Base-by-base conservation (phyloP, 2,329 filamentous ascomycete species). In the Neurospora crassa region DNA sequence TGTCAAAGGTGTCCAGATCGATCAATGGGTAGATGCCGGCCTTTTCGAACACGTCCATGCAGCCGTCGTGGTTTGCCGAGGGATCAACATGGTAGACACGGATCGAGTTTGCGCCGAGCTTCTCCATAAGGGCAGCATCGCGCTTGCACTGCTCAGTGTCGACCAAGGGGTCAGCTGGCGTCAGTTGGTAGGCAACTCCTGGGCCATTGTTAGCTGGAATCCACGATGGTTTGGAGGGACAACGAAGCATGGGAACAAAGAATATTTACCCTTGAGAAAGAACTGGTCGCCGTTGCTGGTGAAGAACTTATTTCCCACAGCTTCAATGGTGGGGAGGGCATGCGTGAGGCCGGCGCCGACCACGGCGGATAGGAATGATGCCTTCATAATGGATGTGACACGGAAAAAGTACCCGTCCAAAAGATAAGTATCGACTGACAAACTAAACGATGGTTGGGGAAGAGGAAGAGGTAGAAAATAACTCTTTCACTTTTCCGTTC, bases 51-150 rank as follows among this genome's bases (percentile, higher is more conserved):
- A 89, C 90, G 70, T 85, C 85, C 92, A 97, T 96, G 83, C 93
- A 97, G 24, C 86, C 90, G 71, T 87, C 85, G 80, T 97, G 94
- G 79, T 95, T 84, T 41, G 83, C 88, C 2, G 81, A 79, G 1
- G 92, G 83, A 76, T 96, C 90, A 73, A 97, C 92, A 78, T 97
- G 93, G 81, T 97, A 97, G 72, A 96, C 91, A 71, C 94, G 92
- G 77, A 97, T 93, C 40, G 91, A 86, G 79, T 97, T 97, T 79
- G 91, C 88, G 73, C 92, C 93, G 70, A 97, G 84, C 20, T 89
- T 88, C 79, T 92, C 87, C 92, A 97, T 96, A 78, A 94, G 85
- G 18, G 83, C 79, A 59, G 90, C 90, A 82, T 97, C 94, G 75
- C 89, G 88, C 76, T 86, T 80, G 83, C 93, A 96, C 83, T 97